Percentiles rank a stretch among this genome's conserved stretches.
These are phyloP conservation scores for Apophysomyces ossiformis DNA, from an alignment of 371 early-diverging fungal species.

Conservation along the genomic window DNA sequence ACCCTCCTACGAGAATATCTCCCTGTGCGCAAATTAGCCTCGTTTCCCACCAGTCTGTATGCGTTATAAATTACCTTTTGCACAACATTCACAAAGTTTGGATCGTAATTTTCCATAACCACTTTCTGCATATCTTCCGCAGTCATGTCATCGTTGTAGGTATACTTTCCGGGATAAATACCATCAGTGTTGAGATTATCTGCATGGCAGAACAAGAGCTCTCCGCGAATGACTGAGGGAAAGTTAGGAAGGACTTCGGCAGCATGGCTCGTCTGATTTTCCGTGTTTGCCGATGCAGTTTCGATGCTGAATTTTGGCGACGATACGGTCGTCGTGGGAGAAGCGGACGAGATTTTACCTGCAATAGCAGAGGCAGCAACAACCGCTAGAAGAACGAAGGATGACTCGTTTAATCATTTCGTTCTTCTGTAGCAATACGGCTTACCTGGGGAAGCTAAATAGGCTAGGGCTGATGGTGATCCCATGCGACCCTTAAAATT, in stretches of 20 bases:
- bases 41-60: too few relatives aligned
- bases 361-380: constrained; percentile 89
- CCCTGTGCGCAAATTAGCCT: constrained; percentile 33
- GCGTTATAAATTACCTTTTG: constrained; percentile 32
- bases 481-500: constrained; percentile 99
- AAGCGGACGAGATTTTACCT: constrained; percentile 80
- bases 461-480: constrained; percentile 85
- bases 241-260: constrained; percentile 67
- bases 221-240: constrained; percentile 74
- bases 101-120: constrained; percentile 97
- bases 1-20: constrained; percentile 89
- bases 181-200: constrained; percentile 98
- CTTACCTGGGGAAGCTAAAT: constrained; percentile 84
- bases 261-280: constrained; percentile 15
- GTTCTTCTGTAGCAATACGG: too few relatives aligned
- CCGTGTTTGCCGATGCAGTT: constrained; percentile 21
- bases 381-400: constrained; percentile 57
- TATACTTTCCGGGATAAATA: constrained; percentile 96
- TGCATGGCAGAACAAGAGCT: constrained; percentile 82
- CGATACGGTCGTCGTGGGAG: constrained; percentile 32
- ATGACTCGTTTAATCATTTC: neutral
- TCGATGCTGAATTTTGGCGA: constrained; percentile 30
- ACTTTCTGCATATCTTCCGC: constrained; percentile 87
- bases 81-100: constrained; percentile 74
- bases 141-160: constrained; percentile 92